Evolutionary conservation across 805 yeast genomes (phyloP).

Genomic region (Komagataella pastoris): DNA sequence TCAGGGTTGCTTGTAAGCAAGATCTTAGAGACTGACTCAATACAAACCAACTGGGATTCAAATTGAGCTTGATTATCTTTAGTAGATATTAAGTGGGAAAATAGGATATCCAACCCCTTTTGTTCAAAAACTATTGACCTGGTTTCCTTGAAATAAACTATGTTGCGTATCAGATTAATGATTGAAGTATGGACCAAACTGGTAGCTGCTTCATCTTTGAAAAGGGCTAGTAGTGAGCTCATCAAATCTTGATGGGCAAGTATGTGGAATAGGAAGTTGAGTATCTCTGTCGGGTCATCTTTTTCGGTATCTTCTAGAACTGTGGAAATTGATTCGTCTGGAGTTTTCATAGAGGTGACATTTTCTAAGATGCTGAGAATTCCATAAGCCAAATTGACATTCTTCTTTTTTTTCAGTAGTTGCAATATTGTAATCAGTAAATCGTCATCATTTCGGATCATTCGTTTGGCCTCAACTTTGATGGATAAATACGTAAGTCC

Average conservation of each 20-base stretch:
- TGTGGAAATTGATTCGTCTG: slow-evolving; percentile 8
- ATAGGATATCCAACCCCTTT: background rate
- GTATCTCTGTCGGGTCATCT: background rate
- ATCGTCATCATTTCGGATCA: slow-evolving; percentile 22
- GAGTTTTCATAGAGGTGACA: background rate
- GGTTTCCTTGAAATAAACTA: background rate
- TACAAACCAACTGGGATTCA: background rate
- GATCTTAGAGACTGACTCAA: background rate
- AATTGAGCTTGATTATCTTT: background rate
- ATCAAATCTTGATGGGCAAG: background rate
- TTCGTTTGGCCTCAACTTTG: slow-evolving; percentile 21
- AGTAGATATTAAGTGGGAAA: background rate
- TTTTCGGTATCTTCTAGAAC: slow-evolving; percentile 5
- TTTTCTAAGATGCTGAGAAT: background rate
- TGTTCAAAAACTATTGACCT: background rate
- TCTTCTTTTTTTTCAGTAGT: slow-evolving; percentile 8
- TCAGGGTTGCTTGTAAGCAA: background rate
- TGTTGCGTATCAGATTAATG: background rate
- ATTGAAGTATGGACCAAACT: background rate
- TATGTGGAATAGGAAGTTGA: background rate
- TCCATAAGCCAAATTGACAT: background rate
- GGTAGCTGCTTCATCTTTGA: background rate
- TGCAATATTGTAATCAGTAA: slow-evolving; percentile 18
- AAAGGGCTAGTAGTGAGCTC: background rate
- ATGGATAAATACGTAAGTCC: slow-evolving; percentile 37